phyloP scores from a whole-genome alignment of 257 asterid species.

The Leonotis leonurus region DNA sequence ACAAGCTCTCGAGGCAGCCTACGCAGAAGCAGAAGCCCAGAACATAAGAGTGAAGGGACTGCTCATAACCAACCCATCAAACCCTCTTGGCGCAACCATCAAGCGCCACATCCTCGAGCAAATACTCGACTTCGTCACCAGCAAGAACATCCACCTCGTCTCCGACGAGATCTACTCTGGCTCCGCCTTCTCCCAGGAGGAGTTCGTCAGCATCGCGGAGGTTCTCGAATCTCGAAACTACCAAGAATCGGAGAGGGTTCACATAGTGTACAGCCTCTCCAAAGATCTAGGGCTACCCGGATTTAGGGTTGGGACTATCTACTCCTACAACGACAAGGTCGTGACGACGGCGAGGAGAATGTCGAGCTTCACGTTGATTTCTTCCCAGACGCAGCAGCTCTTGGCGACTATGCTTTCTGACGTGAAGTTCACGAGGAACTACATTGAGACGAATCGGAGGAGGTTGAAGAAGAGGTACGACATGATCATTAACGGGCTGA shows the following conservation, averaged over 20 bases:
- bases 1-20: constrained; percentile 28
- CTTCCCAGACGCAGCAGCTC: constrained; percentile 47
- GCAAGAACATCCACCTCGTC: constrained; percentile 39
- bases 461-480: constrained; percentile 31
- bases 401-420: constrained; percentile 43
- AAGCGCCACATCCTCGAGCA: constrained; percentile 20
- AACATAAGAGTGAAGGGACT: constrained; percentile 34
- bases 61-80: constrained; percentile 47
- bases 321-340: constrained; percentile 43
- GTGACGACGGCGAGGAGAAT: constrained; percentile 44
- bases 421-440: constrained; percentile 15
- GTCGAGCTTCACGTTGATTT: constrained; percentile 49
- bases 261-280: constrained; percentile 45
- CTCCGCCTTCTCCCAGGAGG: constrained; percentile 38
- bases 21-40: constrained; percentile 22
- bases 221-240: constrained; percentile 25
- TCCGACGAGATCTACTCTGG: constrained; percentile 58
- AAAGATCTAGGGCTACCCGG: constrained; percentile 53
- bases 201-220: constrained; percentile 42
- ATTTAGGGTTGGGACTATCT: constrained; percentile 45
- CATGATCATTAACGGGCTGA: constrained; percentile 25
- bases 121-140: constrained; percentile 32
- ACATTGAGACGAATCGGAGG: constrained; percentile 22
- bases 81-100: constrained; percentile 48
- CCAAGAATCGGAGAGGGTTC: constrained; percentile 33